Evolutionary conservation across 768 basidiomycete genomes (phyloP).

Genomic region (Plicaturopsis crispa): DNA sequence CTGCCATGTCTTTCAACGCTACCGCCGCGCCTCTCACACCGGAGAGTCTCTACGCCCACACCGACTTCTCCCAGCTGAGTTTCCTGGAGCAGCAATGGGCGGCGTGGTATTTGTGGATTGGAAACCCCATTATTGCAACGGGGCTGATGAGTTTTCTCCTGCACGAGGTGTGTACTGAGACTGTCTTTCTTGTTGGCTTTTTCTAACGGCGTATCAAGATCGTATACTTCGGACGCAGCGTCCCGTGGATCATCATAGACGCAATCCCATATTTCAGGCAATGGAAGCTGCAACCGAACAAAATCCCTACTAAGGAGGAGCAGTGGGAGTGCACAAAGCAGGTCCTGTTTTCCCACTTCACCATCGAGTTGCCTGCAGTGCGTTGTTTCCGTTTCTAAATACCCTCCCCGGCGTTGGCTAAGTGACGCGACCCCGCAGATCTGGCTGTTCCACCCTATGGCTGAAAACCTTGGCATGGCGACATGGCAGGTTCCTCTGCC

Average conservation of each 20-base stretch:
- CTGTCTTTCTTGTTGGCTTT: not conserved
- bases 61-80: constrained; percentile 52
- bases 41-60: constrained; percentile 43
- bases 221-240: constrained; percentile 92
- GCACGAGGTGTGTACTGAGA: constrained; percentile 68
- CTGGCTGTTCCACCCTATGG: constrained; percentile 87
- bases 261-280: constrained; percentile 85
- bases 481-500: constrained; percentile 96
- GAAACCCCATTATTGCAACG: constrained; percentile 87
- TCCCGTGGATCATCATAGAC: constrained; percentile 97
- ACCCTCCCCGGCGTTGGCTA: too few species aligned
- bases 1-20: constrained; percentile 39
- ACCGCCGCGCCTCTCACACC: constrained; percentile 19
- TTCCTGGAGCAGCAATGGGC: constrained; percentile 81
- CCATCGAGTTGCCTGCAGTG: constrained; percentile 86
- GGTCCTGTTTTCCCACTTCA: constrained; percentile 92
- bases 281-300: constrained; percentile 91
- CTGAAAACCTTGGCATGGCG: constrained; percentile 79
- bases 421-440: constrained; percentile 46
- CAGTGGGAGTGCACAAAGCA: constrained; percentile 96
- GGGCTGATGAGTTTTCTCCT: constrained; percentile 88
- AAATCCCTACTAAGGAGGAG: constrained; percentile 70
- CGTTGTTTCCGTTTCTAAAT: constrained; percentile 18
- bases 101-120: constrained; percentile 79
- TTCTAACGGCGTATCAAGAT: constrained; percentile 36